Conservation (phyloP, 495 filamentous ascomycete species). For the Chaetomium cochliodes region DNA sequence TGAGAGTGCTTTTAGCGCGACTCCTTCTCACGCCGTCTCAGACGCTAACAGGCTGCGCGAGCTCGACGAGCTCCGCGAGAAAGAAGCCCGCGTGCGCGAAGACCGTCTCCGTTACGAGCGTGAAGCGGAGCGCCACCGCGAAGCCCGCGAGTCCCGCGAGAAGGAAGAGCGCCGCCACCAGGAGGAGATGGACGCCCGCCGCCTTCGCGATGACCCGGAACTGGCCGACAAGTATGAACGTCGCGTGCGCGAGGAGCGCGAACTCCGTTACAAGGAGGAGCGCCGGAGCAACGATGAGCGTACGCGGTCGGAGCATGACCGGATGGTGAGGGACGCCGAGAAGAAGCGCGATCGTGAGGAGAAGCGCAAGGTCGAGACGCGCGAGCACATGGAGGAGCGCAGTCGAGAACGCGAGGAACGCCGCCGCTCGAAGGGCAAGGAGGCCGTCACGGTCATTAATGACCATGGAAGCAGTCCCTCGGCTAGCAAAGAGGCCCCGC, state of each 20-base stretch:
- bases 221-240: constrained; percentile 29
- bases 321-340: constrained; percentile 13
- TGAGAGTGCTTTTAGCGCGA: background rate
- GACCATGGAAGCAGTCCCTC: constrained; percentile 30
- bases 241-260: constrained; percentile 32
- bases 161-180: constrained; percentile 28
- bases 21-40: constrained; percentile 10
- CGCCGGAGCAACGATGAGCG: constrained; percentile 27
- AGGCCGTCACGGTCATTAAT: constrained; percentile 28
- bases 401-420: constrained; percentile 26
- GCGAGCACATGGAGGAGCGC: constrained; percentile 27
- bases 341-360: constrained; percentile 32
- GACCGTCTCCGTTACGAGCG: constrained; percentile 23
- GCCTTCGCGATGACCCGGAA: constrained; percentile 20
- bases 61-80: constrained; percentile 28
- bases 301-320: constrained; percentile 25
- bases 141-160: constrained; percentile 31
- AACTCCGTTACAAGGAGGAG: constrained; percentile 28
- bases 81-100: constrained; percentile 15
- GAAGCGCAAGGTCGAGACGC: constrained; percentile 26
- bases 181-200: constrained; percentile 31
- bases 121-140: constrained; percentile 29
- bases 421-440: constrained; percentile 26
- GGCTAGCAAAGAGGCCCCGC: constrained; percentile 28
- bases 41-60: constrained; percentile 22